Evolutionary conservation across 1,284 basidiomycete species (phyloP).

Genomic region (Apiotrichum brassicae): DNA sequence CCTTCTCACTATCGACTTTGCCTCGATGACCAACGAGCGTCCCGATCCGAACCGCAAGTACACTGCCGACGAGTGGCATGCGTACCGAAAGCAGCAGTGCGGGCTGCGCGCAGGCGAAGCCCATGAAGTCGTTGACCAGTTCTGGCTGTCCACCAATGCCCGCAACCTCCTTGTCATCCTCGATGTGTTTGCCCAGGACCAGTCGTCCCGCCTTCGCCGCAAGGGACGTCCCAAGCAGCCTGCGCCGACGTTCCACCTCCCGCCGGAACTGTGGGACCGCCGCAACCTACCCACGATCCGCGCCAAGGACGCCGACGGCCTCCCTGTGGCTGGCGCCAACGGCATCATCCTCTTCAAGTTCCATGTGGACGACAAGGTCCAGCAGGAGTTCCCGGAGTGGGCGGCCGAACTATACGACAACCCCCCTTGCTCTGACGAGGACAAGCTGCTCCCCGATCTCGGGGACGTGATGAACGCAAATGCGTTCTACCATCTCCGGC

Average conservation of each 20-base stretch:
- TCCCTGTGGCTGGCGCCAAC: slow-evolving; percentile 26
- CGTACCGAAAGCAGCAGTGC: slow-evolving; percentile 34
- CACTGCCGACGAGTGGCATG: slow-evolving; percentile 40
- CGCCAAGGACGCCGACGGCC: slow-evolving; percentile 32
- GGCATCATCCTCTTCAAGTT: slow-evolving; percentile 42
- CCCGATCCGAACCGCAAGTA: slow-evolving; percentile 38
- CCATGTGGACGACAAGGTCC: slow-evolving; percentile 39
- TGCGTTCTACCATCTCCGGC: slow-evolving; percentile 25
- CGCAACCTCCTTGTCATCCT: slow-evolving; percentile 32
- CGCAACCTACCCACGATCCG: slow-evolving; percentile 29
- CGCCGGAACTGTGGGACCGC: slow-evolving; percentile 35
- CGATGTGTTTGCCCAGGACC: slow-evolving; percentile 34
- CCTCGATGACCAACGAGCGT: slow-evolving; percentile 35
- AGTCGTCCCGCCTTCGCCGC: slow-evolving; percentile 21
- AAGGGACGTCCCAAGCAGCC: slow-evolving; percentile 43
- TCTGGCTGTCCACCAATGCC: slow-evolving; percentile 34
- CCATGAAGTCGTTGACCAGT: slow-evolving; percentile 42
- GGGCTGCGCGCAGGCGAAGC: slow-evolving; percentile 26
- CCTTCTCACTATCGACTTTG: slow-evolving; percentile 44
- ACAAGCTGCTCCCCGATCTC: slow-evolving; percentile 25
- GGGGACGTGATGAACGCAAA: slow-evolving; percentile 29
- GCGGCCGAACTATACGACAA: slow-evolving; percentile 40
- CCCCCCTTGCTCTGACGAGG: slow-evolving; percentile 37
- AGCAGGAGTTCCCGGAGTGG: slow-evolving; percentile 37
- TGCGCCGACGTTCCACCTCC: slow-evolving; percentile 42